Evolutionary conservation across 495 filamentous ascomycete genomes (phyloP).

Genomic region (Neurospora sp.): DNA sequence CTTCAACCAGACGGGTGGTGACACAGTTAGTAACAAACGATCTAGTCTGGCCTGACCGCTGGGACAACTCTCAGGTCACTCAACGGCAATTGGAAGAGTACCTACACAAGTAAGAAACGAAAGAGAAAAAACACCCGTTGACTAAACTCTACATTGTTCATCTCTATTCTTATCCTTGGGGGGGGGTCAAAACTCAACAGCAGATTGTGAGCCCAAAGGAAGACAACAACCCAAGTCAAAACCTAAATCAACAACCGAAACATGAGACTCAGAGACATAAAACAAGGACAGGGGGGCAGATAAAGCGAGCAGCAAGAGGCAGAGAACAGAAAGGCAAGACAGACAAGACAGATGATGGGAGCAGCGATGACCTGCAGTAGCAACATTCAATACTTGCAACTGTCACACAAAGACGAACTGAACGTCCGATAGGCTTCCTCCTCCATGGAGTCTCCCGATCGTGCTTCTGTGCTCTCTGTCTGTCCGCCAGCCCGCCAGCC

Average conservation of each 20-base stretch:
- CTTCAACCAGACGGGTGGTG: not conserved
- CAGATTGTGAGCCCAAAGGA: not conserved
- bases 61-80: not conserved
- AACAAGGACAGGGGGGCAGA: not conserved
- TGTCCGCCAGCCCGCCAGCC: not conserved
- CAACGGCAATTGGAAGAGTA: not conserved
- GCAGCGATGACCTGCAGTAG: not conserved
- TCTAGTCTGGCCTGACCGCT: not conserved
- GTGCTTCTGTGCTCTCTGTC: slow-evolving; percentile 2
- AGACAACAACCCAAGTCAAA: not conserved
- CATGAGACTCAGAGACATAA: not conserved
- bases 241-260: not conserved
- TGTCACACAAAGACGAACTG: not conserved
- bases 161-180: not conserved
- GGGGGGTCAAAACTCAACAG: not conserved
- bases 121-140: not conserved
- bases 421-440: not conserved
- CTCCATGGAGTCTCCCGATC: slow-evolving; percentile 2
- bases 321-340: not conserved
- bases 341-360: not conserved
- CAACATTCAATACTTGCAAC: not conserved
- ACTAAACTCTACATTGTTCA: not conserved
- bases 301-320: not conserved
- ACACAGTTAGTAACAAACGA: not conserved
- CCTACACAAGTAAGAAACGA: not conserved